Evolutionary conservation across 2,329 filamentous ascomycete genomes (phyloP), one percentile per base, ranked within the genome.

Genomic region (Rutstroemia sp.): DNA sequence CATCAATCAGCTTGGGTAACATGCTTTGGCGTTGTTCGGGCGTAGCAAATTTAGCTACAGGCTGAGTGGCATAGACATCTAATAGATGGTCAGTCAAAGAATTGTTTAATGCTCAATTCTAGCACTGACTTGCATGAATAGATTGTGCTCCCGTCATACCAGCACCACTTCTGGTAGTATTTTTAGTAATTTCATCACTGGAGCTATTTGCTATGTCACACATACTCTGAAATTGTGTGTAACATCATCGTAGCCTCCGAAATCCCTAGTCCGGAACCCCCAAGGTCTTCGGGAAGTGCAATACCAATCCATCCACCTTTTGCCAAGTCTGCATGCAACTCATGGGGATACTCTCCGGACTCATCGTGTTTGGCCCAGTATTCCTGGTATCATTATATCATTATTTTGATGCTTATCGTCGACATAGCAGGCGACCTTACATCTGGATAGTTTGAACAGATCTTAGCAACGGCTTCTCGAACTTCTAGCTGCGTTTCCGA

Each of bases 201-300:
- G 23, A 37, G 23, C 9, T 44, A 19, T 19, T 44, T 21, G n/a
- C 41, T 21, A 23, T 44, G 21, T 5, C 17, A 19, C 21, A 57
- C 67, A 14, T 63, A 85, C 72, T 91, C 86, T 0, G 86, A 76
- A 56, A 92, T 88, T 2, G 88, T 88, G 65, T 95, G 89, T 76
- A 94, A 80, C 88, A 94, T 92, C 80, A 92, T 88, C 0, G 86
- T 89, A 0, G 89, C 89, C 68, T 94, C 89, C 0, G 86, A 86
- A 38, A 95, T 90, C 8, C 84, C 88, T 8, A 95, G 72, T 0
- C 86, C 88, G 1, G 87, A 79, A 0, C 89, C 89, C 3, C 89
- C 89, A 0, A 90, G 77, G 0, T 80, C 76, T 67, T 91, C 87
- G 0, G 88, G 88, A 3, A 94, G 73, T 0, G 88, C 88, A 62